These are phyloP conservation scores for Scheffersomyces stipitis DNA, from an alignment of 805 yeast genomes.

Conservation along the genomic window DNA sequence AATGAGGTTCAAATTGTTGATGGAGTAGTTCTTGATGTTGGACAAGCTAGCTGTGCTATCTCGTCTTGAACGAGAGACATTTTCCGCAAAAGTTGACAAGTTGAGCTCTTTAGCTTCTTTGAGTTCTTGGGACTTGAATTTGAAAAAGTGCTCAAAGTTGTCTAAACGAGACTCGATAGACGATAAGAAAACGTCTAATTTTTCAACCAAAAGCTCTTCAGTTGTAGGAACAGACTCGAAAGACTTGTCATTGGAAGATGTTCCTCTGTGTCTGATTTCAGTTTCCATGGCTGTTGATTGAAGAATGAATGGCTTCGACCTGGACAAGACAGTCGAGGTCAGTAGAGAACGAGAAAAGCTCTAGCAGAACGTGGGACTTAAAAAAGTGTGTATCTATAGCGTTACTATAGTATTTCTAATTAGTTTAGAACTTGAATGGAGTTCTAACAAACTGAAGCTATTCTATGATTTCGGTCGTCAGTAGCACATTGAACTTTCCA, in stretches of 20 bases:
- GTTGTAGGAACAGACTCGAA: no score
- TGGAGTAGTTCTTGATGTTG: slow-evolving; percentile 31
- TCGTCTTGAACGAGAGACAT: slow-evolving; percentile 17
- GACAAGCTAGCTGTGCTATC: slow-evolving; percentile 28
- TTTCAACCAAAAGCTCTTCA: slow-evolving; percentile 42
- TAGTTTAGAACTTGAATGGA: no score
- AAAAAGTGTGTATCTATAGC: no score
- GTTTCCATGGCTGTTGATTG: no score
- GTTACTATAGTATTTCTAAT: no score
- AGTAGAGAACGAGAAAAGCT: no score
- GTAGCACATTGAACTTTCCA: no score
- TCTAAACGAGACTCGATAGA: slow-evolving; percentile 42
- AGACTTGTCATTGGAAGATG: background rate
- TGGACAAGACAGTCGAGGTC: no score
- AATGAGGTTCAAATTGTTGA: slow-evolving; percentile 29
- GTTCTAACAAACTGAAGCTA: no score
- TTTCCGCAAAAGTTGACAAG: slow-evolving; percentile 1
- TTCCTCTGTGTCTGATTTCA: slow-evolving; percentile 10
- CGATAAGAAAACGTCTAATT: slow-evolving; percentile 40
- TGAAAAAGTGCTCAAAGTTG: slow-evolving; percentile 40
- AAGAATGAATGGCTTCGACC: no score
- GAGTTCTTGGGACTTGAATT: slow-evolving; percentile 20
- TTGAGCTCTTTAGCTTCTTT: slow-evolving; percentile 1
- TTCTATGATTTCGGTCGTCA: no score
- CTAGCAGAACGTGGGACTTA: no score